Percentiles rank a stretch among this genome's conserved stretches.
These are phyloP conservation scores for Aspergillus ochraceoroseus DNA, from an alignment of 2,329 filamentous ascomycete species.

Conservation along the genomic window DNA sequence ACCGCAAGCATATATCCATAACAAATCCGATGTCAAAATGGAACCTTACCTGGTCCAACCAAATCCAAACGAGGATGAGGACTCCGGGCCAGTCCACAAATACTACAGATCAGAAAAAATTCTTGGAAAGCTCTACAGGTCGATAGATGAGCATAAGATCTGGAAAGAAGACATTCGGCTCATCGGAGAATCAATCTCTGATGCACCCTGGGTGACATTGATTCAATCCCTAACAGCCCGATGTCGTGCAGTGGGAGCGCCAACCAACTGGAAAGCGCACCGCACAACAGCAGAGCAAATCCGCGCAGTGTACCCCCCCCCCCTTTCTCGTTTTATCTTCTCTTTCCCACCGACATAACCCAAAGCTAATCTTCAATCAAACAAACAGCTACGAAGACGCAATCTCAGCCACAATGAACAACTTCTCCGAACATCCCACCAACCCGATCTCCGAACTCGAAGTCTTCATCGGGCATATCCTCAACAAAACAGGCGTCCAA, in stretches of 20 bases:
- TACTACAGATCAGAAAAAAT: constrained; percentile 67
- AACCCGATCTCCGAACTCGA: constrained; percentile 49
- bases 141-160: constrained; percentile 66
- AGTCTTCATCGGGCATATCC: constrained; percentile 55
- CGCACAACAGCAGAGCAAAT: constrained; percentile 16
- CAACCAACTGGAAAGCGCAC: constrained; percentile 13
- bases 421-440: constrained; percentile 40
- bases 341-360: too few species aligned
- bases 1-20: constrained; percentile 23
- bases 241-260: constrained; percentile 11
- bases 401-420: constrained; percentile 47
- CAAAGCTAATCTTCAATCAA: not conserved
- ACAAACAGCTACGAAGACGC: constrained; percentile 50
- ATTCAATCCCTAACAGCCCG: constrained; percentile 5
- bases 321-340: not conserved
- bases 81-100: constrained; percentile 43
- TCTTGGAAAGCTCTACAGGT: constrained; percentile 65
- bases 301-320: constrained; percentile 8
- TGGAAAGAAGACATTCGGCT: constrained; percentile 19
- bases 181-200: constrained; percentile 4
- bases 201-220: constrained; percentile 17
- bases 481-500: constrained; percentile 46
- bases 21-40: constrained; percentile 41
- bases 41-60: constrained; percentile 48
- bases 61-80: constrained; percentile 44